phyloP scores from a whole-genome alignment of 768 basidiomycete species.

The Mycena metata region DNA sequence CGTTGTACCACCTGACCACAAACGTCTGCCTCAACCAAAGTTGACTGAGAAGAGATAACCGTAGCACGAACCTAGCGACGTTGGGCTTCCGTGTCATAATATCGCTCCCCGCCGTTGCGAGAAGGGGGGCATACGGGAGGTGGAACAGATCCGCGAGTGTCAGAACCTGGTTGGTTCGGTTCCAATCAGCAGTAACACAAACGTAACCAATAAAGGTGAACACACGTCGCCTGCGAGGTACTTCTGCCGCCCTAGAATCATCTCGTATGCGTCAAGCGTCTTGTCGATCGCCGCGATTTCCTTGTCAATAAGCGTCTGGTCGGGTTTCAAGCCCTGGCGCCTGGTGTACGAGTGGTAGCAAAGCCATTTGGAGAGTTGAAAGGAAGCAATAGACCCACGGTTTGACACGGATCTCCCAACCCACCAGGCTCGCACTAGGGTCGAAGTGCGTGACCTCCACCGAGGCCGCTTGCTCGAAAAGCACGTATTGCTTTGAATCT shows the following conservation, averaged over 20 bases:
- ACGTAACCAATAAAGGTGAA: not conserved
- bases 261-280: constrained; percentile 57
- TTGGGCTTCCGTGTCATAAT: constrained; percentile 9
- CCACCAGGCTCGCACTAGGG: not conserved
- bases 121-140: constrained; percentile 50
- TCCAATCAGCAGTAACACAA: no score
- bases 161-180: not conserved
- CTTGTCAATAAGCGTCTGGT: constrained; percentile 42
- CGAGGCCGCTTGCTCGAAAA: constrained; percentile 41
- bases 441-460: constrained; percentile 22
- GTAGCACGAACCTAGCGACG: not conserved
- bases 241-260: constrained; percentile 54
- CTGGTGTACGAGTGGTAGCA: not conserved
- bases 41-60: not conserved
- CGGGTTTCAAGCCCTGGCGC: constrained; percentile 35
- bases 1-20: constrained; percentile 7
- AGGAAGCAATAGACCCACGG: not conserved
- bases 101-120: constrained; percentile 6
- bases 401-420: constrained; percentile 4
- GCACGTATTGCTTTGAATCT: constrained; percentile 38
- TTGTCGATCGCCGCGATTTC: constrained; percentile 43
- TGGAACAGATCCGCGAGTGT: constrained; percentile 45
- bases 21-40: no score
- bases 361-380: not conserved
- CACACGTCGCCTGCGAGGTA: constrained; percentile 59